Conservation (phyloP, 768 basidiomycete genomes). For the Xanthoconium stramineum region DNA sequence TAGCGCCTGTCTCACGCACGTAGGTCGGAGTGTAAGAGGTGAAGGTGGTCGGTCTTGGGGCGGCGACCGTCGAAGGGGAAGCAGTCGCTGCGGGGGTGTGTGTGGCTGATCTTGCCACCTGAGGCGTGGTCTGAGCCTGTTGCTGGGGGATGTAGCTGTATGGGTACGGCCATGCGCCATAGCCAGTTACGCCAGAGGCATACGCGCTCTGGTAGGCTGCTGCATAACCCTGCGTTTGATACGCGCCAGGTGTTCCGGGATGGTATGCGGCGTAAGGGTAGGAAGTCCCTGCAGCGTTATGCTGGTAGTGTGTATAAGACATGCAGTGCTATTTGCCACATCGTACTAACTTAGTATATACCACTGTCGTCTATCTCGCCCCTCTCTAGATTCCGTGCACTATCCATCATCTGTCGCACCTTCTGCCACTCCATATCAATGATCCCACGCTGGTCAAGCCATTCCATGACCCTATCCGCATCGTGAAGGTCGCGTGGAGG, state of each 20-base stretch:
- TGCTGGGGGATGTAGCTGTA: conserved; percentile 56
- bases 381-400: conserved; percentile 62
- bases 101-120: conserved; percentile 27
- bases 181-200: conserved; percentile 64
- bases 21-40: conserved; percentile 55
- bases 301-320: conserved; percentile 38
- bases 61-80: conserved; percentile 29
- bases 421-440: conserved; percentile 70
- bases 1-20: conserved; percentile 44
- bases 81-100: conserved; percentile 32
- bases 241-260: conserved; percentile 43
- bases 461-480: conserved; percentile 78
- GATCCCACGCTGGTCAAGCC: conserved; percentile 68
- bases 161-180: conserved; percentile 67
- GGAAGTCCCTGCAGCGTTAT: conserved; percentile 45
- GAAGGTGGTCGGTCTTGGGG: conserved; percentile 45
- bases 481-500: conserved; percentile 68
- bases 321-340: conserved; percentile 7
- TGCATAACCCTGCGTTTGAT: conserved; percentile 49
- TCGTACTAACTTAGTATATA: not conserved
- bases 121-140: conserved; percentile 25
- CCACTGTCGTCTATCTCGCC: conserved; percentile 37
- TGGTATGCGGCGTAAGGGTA: conserved; percentile 68
- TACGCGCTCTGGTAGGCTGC: conserved; percentile 45
- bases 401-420: conserved; percentile 71